phyloP scores from a whole-genome alignment of 768 basidiomycete species.

The Tubosaeta sp. region DNA sequence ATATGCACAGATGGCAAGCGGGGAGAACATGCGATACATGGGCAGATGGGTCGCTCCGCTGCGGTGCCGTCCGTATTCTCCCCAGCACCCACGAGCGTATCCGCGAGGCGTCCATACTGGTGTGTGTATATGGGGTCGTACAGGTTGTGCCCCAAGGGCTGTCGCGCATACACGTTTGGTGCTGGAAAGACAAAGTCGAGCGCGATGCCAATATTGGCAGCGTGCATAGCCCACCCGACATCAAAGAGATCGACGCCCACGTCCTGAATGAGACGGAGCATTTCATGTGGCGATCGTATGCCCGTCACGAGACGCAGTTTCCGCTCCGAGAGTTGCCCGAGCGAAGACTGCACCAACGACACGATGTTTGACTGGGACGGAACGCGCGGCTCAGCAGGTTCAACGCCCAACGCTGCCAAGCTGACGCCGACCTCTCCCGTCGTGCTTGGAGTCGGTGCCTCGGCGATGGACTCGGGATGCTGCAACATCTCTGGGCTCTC shows the following conservation, averaged over 20 bases:
- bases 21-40: conserved; percentile 57
- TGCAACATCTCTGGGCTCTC: conserved; percentile 14
- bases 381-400: background rate
- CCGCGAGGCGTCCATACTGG: conserved; percentile 58
- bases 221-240: conserved; percentile 62
- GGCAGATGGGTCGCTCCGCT: conserved; percentile 31
- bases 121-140: conserved; percentile 53
- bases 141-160: conserved; percentile 65
- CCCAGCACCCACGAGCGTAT: conserved; percentile 26
- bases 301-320: conserved; percentile 67
- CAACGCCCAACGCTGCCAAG: background rate
- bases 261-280: conserved; percentile 58
- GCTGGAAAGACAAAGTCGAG: conserved; percentile 77
- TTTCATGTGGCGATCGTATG: conserved; percentile 64
- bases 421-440: background rate
- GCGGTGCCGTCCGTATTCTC: background rate
- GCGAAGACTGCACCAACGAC: conserved; percentile 56
- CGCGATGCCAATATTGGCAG: conserved; percentile 67
- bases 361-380: conserved; percentile 16
- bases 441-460: conserved; percentile 7
- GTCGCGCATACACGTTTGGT: conserved; percentile 6
- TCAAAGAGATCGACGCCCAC: conserved; percentile 79
- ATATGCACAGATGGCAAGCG: conserved; percentile 31
- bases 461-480: conserved; percentile 7
- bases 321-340: conserved; percentile 42